Evolutionary conservation across 345 rosid genomes (phyloP), one percentile per base, ranked within the genome.

Genomic region (Populus nigra): DNA sequence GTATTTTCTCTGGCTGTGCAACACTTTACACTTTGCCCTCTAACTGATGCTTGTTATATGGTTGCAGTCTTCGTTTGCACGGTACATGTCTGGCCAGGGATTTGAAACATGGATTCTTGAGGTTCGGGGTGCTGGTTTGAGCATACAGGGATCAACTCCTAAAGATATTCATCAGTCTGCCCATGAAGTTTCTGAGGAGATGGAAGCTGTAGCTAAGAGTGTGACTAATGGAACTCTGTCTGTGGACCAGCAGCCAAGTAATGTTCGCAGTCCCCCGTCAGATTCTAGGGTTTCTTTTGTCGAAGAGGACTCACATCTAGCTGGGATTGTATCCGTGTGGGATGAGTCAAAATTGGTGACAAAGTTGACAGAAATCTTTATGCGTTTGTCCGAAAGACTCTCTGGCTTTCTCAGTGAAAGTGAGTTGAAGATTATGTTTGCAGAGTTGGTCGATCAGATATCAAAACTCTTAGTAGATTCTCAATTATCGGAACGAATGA

Each of bases 51-150:
- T 3, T 68, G 36, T 41, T 25, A 29, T 83, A 62, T 80, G 25
- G 61, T 57, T 85, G 88, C 88, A 93, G 96, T 89, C 88, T 78
- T 96, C 99, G 31, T 96, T 96, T 85, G 98, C 97, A 7, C 86
- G 98, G 47, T 85, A 87, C 76, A 92, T 92, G 97, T 89, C 97
- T 55, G 80, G 80, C 71, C 91, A 93, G 73, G 99, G 99, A 78
- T 96, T 91, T 86, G 99, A 96, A 83, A 96, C 98, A 1, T 96
- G 99, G 99, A 73, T 93, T 78, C 95, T 96, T 36, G 99, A 96
- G 84, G 90, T 96, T 74, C 90, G 97, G 82, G 98, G 99, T 65
- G 98, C 99, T 38, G 99, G 99, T 8, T 83, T 96, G 86, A 96
- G 98, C 72, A 81, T 89, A 57, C 84, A 79, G 77, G 91, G 81